A percentile compares a stretch with the other conserved stretches of the same genome.
phyloP scores from a whole-genome alignment of 495 filamentous ascomycete genomes.

The Lindgomyces ingoldianus region DNA sequence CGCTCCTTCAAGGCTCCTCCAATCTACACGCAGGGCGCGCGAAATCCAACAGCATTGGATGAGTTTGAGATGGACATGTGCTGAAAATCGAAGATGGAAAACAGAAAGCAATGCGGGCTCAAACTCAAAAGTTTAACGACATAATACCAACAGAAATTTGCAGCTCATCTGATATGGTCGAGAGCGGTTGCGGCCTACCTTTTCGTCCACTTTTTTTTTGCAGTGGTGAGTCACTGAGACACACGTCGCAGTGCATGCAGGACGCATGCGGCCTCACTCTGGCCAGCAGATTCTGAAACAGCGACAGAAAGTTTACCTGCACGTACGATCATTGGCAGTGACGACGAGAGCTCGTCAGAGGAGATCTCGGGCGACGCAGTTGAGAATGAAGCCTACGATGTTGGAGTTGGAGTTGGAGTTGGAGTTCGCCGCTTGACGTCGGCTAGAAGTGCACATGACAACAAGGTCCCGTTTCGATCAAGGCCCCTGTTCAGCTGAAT shows the following conservation, averaged over 20 bases:
- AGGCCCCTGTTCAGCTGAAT: constrained; percentile 33
- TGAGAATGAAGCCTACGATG: constrained; percentile 10
- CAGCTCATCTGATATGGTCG: constrained; percentile 6
- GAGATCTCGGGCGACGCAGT: not conserved
- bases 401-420: constrained; percentile 17
- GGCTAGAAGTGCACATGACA: constrained; percentile 19
- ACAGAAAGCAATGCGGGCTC: not conserved
- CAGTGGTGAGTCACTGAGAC: constrained; percentile 24
- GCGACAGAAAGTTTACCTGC: constrained; percentile 22
- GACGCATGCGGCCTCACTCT: constrained; percentile 20
- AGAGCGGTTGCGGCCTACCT: not conserved
- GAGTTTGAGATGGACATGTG: constrained; percentile 24
- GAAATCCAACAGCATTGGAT: constrained; percentile 19
- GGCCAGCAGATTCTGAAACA: constrained; percentile 35
- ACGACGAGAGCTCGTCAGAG: constrained; percentile 3
- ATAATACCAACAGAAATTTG: constrained; percentile 10
- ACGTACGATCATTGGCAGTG: constrained; percentile 19
- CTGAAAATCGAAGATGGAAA: constrained; percentile 15
- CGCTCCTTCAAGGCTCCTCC: constrained; percentile 2
- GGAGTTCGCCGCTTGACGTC: constrained; percentile 17
- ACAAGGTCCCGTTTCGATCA: constrained; percentile 8
- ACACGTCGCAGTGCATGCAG: constrained; percentile 35
- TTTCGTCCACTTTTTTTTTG: constrained; percentile 14
- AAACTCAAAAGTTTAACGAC: constrained; percentile 2
- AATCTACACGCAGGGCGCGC: constrained; percentile 1